These are phyloP conservation scores for Camelina laxa DNA, from an alignment of 345 rosid genomes.

Conservation along the genomic window DNA sequence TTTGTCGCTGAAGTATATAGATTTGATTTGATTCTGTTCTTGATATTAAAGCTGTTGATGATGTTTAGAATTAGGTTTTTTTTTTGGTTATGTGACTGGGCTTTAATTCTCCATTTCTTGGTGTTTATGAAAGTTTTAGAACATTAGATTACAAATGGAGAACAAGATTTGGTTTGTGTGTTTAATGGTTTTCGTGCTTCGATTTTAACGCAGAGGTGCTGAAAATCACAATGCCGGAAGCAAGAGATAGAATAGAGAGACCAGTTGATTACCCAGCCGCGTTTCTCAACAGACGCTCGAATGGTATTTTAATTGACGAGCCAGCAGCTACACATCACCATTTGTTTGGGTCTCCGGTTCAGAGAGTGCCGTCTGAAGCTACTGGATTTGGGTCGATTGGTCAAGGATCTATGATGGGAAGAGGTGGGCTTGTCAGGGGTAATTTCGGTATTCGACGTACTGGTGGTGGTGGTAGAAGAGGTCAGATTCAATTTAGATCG, in stretches of 20 bases:
- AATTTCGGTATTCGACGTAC: slow-evolving; percentile 43
- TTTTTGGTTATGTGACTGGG: slow-evolving; percentile 12
- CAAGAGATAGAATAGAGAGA: slow-evolving; percentile 74
- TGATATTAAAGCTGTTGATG: background rate
- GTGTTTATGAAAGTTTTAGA: background rate
- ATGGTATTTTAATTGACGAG: slow-evolving; percentile 51
- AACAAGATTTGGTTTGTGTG: slow-evolving; percentile 8
- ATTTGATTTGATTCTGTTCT: slow-evolving; percentile 14
- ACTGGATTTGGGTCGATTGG: slow-evolving; percentile 9
- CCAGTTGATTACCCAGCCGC: slow-evolving; percentile 56
- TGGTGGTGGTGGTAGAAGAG: slow-evolving; percentile 33
- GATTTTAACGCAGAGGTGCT: background rate
- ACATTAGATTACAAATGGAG: background rate
- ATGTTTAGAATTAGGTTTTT: background rate
- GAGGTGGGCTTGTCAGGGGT: slow-evolving; percentile 46
- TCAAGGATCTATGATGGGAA: slow-evolving; percentile 24
- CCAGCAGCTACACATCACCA: slow-evolving; percentile 17
- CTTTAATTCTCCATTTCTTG: background rate
- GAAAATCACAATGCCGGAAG: slow-evolving; percentile 56
- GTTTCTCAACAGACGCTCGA: slow-evolving; percentile 53
- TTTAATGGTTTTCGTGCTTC: background rate
- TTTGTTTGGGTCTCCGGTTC: slow-evolving; percentile 50
- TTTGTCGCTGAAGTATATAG: background rate
- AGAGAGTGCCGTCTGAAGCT: slow-evolving; percentile 31
- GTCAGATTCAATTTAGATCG: slow-evolving; percentile 41